These are phyloP conservation scores for Santalum album DNA, from an alignment of 164 flowering plant species.

Conservation along the genomic window DNA sequence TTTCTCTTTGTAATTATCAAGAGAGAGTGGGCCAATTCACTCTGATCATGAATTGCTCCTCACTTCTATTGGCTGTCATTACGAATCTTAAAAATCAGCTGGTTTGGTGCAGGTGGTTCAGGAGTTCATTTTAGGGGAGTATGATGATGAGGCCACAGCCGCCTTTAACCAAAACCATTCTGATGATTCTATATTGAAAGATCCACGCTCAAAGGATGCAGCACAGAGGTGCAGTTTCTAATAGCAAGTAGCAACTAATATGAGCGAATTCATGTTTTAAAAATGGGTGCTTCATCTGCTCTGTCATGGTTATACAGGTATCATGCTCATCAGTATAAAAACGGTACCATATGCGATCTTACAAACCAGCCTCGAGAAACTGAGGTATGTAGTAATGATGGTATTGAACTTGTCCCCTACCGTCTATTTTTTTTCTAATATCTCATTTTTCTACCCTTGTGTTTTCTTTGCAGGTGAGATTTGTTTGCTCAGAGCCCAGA, in stretches of 20 bases:
- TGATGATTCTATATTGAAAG: constrained; percentile 66
- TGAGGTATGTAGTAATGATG: constrained; percentile 44
- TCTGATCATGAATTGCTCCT: no score
- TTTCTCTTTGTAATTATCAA: no score
- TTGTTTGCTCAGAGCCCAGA: constrained; percentile 83
- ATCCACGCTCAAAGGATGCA: constrained; percentile 94
- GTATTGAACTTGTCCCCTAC: background rate
- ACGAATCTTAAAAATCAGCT: background rate
- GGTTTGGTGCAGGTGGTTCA: constrained; percentile 53
- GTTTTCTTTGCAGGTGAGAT: constrained; percentile 56
- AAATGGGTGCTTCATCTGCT: background rate
- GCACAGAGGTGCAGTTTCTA: constrained; percentile 55
- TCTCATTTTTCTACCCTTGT: constrained; percentile 1
- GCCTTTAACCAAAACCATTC: constrained; percentile 63
- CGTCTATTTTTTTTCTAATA: background rate
- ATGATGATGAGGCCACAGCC: constrained; percentile 80
- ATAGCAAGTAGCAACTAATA: background rate
- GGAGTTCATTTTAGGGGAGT: constrained; percentile 78
- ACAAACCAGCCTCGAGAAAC: constrained; percentile 82
- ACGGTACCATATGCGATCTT: constrained; percentile 90
- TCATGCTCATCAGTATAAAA: constrained; percentile 80
- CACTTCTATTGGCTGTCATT: no score
- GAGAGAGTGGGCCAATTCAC: no score
- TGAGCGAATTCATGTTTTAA: background rate
- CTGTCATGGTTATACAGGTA: constrained; percentile 39